A percentile compares a stretch with the other conserved stretches of the same genome.
These are phyloP conservation scores for Arthrinium phaeospermum DNA, from an alignment of 2,329 filamentous ascomycete species.

Conservation along the genomic window DNA sequence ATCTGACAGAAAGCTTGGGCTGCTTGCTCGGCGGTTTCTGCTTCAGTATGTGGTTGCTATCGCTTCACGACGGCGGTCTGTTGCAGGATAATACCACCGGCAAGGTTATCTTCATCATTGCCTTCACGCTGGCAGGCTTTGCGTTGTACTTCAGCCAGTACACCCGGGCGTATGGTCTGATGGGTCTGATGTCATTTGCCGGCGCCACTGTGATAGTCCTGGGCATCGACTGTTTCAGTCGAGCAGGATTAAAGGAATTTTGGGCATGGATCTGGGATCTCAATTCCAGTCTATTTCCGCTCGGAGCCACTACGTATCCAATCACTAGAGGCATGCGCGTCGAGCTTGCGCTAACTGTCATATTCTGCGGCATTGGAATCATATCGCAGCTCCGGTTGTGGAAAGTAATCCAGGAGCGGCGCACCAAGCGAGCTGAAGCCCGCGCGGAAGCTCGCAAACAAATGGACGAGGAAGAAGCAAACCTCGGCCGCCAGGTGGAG, in stretches of 20 bases:
- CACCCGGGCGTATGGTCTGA: conserved; percentile 79
- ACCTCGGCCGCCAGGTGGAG: conserved; percentile 71
- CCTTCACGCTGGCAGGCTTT: conserved; percentile 71
- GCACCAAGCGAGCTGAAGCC: conserved; percentile 57
- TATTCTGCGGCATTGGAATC: conserved; percentile 76
- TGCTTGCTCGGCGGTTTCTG: conserved; percentile 89
- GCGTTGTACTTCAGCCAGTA: conserved; percentile 79
- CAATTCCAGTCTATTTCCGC: conserved; percentile 80
- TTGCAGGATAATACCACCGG: conserved; percentile 61
- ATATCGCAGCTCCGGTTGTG: conserved; percentile 87
- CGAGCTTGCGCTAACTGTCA: conserved; percentile 78
- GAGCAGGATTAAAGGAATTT: conserved; percentile 92
- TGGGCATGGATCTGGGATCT: conserved; percentile 92
- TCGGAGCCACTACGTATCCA: conserved; percentile 79
- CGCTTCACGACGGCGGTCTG: conserved; percentile 76
- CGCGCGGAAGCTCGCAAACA: conserved; percentile 51
- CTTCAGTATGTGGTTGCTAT: conserved; percentile 88
- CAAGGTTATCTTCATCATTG: conserved; percentile 77
- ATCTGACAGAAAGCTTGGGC: conserved; percentile 80
- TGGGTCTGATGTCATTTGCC: conserved; percentile 77
- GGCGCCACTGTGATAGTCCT: conserved; percentile 81
- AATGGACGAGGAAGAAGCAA: conserved; percentile 66
- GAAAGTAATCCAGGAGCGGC: conserved; percentile 74
- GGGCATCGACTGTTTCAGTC: conserved; percentile 89
- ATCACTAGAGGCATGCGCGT: conserved; percentile 85